These are phyloP conservation scores for Hymenoscyphus fraxineus DNA, from an alignment of 2,329 filamentous ascomycete species.

Conservation along the genomic window DNA sequence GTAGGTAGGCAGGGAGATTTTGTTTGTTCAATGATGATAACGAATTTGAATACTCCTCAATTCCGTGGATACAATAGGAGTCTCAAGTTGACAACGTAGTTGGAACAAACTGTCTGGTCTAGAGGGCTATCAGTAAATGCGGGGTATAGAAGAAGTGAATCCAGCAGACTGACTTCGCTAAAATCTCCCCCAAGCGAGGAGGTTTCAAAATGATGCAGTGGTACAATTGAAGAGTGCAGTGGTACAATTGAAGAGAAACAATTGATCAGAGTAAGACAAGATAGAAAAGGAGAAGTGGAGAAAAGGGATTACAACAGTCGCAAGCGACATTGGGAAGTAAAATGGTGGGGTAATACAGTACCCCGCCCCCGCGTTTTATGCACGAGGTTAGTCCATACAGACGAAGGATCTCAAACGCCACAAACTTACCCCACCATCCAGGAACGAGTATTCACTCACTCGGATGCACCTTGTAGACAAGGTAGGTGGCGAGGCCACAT, in stretches of 20 bases:
- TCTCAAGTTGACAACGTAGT: too few relatives aligned
- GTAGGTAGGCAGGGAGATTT: neutral
- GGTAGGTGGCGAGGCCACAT: slow-evolving; percentile 3
- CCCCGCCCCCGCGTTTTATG: slow-evolving; percentile 17
- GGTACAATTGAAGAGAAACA: neutral
- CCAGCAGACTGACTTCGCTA: neutral
- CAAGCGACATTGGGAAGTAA: slow-evolving; percentile 13
- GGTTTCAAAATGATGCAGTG: neutral
- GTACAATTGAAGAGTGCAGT: neutral
- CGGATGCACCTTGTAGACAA: slow-evolving; percentile 3
- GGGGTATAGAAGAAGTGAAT: slow-evolving; percentile 7
- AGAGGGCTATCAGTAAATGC: neutral
- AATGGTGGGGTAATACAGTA: neutral
- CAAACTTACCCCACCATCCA: slow-evolving; percentile 20
- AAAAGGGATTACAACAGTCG: slow-evolving; percentile 3
- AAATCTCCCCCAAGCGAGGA: neutral
- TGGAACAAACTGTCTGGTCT: neutral
- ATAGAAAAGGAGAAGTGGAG: neutral
- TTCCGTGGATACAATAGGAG: too few relatives aligned
- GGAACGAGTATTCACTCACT: slow-evolving; percentile 13
- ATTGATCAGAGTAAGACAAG: slow-evolving; percentile 2
- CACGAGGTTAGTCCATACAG: slow-evolving; percentile 9
- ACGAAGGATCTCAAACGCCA: neutral
- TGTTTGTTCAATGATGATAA: neutral
- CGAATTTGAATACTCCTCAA: neutral